A percentile compares a stretch with the other conserved stretches of the same genome.
Evolutionary conservation across 2,329 filamentous ascomycete species (phyloP).

Genomic region (Zopfia rhizophila): DNA sequence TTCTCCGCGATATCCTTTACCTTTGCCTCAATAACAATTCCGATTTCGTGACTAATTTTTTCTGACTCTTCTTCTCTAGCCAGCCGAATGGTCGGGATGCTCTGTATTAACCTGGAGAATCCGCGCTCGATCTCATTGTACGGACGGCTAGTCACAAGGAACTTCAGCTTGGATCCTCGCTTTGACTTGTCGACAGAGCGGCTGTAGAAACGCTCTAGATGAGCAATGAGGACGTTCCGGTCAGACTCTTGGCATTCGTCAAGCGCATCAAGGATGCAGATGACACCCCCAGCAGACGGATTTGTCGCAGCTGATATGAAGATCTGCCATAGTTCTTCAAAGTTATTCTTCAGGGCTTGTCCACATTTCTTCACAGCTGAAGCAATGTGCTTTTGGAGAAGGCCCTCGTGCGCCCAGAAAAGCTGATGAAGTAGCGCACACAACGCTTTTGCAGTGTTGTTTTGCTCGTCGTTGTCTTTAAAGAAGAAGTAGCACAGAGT

Average conservation of each 20-base stretch:
- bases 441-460: constrained; percentile 38
- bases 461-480: constrained; percentile 51
- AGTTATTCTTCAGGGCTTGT: constrained; percentile 22
- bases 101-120: constrained; percentile 21
- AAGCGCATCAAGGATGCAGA: constrained; percentile 38
- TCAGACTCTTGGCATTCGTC: constrained; percentile 31
- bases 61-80: constrained; percentile 33
- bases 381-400: constrained; percentile 28
- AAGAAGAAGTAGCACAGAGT: constrained; percentile 51
- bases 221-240: constrained; percentile 20
- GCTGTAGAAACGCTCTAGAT: constrained; percentile 18
- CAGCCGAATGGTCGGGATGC: constrained; percentile 24
- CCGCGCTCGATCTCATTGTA: constrained; percentile 31
- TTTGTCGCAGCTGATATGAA: constrained; percentile 6
- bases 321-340: constrained; percentile 14
- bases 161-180: constrained; percentile 35
- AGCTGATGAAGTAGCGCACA: constrained; percentile 53
- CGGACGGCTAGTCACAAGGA: constrained; percentile 47
- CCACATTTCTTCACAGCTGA: constrained; percentile 32
- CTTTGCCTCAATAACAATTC: constrained; percentile 39
- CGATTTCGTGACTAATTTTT: constrained; percentile 45
- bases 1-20: constrained; percentile 3
- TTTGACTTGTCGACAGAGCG: neutral
- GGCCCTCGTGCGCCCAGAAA: constrained; percentile 19
- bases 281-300: constrained; percentile 17